Percentiles rank a stretch among this genome's conserved stretches.
Conservation (phyloP, 2,329 filamentous ascomycete species). For the Cladophialophora carrionii region DNA sequence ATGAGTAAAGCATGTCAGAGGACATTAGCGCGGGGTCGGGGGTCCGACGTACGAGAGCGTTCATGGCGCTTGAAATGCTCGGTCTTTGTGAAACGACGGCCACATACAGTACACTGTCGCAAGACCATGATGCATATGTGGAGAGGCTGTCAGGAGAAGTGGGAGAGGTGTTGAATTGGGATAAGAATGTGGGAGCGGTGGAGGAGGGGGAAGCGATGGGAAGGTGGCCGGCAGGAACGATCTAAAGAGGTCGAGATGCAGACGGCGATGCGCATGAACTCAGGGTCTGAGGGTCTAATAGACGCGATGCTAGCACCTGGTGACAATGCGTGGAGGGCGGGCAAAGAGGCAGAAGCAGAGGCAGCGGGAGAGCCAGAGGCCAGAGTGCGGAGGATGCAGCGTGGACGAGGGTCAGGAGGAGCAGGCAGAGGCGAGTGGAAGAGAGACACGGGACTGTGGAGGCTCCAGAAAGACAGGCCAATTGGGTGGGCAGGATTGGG, state of each 20-base stretch:
- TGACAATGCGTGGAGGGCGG: neutral
- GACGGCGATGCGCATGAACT: neutral
- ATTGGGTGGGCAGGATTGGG: neutral
- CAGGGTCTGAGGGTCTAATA: neutral
- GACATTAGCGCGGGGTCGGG: constrained; percentile 22
- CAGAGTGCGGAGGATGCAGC: constrained; percentile 3
- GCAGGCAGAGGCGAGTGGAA: neutral
- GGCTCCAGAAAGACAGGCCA: neutral
- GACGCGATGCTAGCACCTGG: neutral
- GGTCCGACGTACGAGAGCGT: constrained; percentile 54
- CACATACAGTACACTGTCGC: constrained; percentile 54
- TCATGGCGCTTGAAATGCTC: constrained; percentile 61
- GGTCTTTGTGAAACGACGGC: constrained; percentile 60
- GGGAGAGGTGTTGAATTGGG: constrained; percentile 19
- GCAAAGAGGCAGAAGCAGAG: too few species aligned
- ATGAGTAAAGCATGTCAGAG: constrained; percentile 32
- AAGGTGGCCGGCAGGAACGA: neutral
- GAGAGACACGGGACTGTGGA: neutral
- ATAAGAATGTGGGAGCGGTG: constrained; percentile 32
- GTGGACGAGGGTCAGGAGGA: constrained; percentile 3
- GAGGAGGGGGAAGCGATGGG: constrained; percentile 16
- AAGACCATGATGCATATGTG: constrained; percentile 44
- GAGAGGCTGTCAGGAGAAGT: constrained; percentile 8
- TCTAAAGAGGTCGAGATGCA: constrained; percentile 8
- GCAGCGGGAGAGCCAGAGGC: neutral